A percentile compares a stretch with the other conserved stretches of the same genome.
Conservation (phyloP, 2,329 filamentous ascomycete genomes). For the Metarhizium sp. region DNA sequence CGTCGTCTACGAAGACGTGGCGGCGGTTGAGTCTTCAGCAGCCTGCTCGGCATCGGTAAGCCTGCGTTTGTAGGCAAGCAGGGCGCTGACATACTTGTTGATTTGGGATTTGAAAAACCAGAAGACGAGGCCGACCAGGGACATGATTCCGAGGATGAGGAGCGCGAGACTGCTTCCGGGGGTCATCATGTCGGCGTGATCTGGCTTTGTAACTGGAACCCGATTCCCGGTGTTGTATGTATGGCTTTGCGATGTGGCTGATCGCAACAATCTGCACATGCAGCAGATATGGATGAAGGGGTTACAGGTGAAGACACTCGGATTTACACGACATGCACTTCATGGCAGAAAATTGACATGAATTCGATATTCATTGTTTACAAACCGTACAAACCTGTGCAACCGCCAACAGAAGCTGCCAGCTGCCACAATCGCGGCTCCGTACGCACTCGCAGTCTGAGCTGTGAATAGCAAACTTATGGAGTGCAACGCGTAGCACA, state of each 20-base stretch:
- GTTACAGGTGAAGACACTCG: background rate
- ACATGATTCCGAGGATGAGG: slow-evolving; percentile 21
- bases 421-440: background rate
- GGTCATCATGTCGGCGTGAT: slow-evolving; percentile 3
- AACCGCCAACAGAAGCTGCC: background rate
- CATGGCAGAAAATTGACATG: background rate
- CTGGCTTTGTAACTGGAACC: no score
- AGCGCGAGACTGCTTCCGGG: slow-evolving; percentile 18
- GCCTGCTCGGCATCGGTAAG: background rate
- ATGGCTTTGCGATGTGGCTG: background rate
- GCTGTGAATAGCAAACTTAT: background rate
- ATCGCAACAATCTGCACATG: background rate
- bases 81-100: slow-evolving; percentile 18
- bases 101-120: slow-evolving; percentile 21
- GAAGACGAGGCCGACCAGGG: slow-evolving; percentile 17
- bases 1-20: background rate
- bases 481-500: no score
- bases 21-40: background rate
- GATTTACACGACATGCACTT: background rate
- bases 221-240: background rate
- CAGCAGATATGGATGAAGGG: background rate
- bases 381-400: background rate
- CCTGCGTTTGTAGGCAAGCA: slow-evolving; percentile 12
- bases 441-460: background rate
- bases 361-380: background rate